A percentile compares a stretch with the other conserved stretches of the same genome.
Conservation (phyloP, 495 filamentous ascomycete species). For the Talaromyces ruber region DNA sequence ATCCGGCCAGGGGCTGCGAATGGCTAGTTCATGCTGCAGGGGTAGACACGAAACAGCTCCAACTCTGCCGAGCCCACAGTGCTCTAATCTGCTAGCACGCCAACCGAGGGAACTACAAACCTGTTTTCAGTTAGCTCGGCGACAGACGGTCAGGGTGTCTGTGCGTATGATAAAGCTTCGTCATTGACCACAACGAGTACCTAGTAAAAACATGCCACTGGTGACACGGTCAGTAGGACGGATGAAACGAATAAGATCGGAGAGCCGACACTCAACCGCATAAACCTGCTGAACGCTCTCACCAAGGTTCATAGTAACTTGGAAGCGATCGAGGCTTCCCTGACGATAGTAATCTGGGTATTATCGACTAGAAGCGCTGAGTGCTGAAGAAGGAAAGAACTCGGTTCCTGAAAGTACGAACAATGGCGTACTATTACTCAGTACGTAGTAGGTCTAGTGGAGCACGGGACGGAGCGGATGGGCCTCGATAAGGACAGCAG, state of each 20-base stretch:
- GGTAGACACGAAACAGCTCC: not conserved
- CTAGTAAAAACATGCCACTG: no score
- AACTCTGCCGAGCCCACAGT: not conserved
- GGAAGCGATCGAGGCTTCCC: not conserved
- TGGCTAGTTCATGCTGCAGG: not conserved
- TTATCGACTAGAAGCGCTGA: not conserved
- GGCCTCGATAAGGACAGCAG: not conserved
- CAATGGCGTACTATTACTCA: no score
- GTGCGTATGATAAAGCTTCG: not conserved
- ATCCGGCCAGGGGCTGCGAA: not conserved
- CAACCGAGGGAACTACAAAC: not conserved
- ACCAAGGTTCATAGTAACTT: no score
- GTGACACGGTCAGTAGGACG: not conserved
- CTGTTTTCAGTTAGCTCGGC: not conserved
- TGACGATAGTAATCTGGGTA: not conserved
- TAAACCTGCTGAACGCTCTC: not conserved
- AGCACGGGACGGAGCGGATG: not conserved
- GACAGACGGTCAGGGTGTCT: not conserved
- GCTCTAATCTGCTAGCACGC: not conserved
- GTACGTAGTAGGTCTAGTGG: not conserved
- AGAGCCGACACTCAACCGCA: not conserved
- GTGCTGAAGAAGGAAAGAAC: not conserved
- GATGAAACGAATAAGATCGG: not conserved
- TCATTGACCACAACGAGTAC: no score
- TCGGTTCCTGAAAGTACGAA: not conserved